These are phyloP conservation scores for Zygosaccharomyces sapae DNA, from an alignment of 1,139 yeast genomes.

Conservation along the genomic window DNA sequence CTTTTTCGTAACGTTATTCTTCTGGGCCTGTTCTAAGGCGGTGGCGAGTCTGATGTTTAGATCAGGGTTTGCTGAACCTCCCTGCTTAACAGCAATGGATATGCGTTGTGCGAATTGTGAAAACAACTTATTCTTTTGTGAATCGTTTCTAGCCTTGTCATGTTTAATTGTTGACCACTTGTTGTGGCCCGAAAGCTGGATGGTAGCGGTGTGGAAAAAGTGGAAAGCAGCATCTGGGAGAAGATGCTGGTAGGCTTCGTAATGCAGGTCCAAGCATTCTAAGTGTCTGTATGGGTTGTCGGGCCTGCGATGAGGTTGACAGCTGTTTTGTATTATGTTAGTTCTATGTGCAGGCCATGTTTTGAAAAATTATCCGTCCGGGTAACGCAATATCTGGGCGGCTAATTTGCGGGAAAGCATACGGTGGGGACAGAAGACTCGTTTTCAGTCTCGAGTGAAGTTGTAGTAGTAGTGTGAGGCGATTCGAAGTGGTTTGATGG, in stretches of 20 bases:
- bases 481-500: no score
- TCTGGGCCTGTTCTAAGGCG: constrained; percentile 73
- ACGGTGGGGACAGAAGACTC: no score
- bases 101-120: constrained; percentile 71
- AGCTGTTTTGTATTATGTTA: no score
- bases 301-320: no score
- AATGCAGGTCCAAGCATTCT: background rate
- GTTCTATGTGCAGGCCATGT: no score
- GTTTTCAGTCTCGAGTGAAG: no score
- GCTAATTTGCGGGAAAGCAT: no score
- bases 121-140: constrained; percentile 64
- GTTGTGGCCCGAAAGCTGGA: constrained; percentile 55
- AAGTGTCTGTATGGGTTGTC: background rate
- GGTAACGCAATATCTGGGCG: no score
- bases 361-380: no score
- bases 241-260: background rate
- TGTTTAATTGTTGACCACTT: constrained; percentile 96
- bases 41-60: constrained; percentile 67
- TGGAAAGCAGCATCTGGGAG: background rate
- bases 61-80: constrained; percentile 58
- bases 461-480: no score
- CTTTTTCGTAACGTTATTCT: constrained; percentile 77
- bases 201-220: background rate
- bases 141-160: constrained; percentile 90
- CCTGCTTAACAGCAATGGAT: constrained; percentile 60